Base-by-base conservation (phyloP, 2,329 filamentous ascomycete species). In the Onygenales sp. region DNA sequence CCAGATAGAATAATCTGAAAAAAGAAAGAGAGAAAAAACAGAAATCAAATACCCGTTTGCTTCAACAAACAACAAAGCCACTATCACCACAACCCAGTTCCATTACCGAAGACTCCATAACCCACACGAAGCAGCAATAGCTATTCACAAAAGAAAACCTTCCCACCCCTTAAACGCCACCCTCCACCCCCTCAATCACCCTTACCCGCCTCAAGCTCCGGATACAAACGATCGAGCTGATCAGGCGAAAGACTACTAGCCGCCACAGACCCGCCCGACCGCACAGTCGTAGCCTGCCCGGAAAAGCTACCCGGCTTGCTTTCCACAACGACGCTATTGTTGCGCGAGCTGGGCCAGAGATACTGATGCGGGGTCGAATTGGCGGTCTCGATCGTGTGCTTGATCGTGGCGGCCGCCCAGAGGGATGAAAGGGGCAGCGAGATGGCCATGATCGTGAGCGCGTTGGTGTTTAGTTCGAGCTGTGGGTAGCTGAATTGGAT, bases 401-500 rank as follows among this genome's bases (percentile, higher is more conserved):
- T 64, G 21, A 71, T 61, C 14, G 66, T 65, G 17, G 70, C 67
- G 5, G 73, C 68, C 11, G 84, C 84, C 84, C 84, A 87, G 58
- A 87, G 76, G 14, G 82, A 79, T 11, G 82, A 84, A 9, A 87
- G 73, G 1, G 84, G 84, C 13, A 87, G 76, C 57, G 81, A 82
- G 55, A 86, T 75, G 54, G 78, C 78, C 38, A 84, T 78, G 17
- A 82, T 67, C 13, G 82, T 82, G 7, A 82, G 67, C 52, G 80
- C 72, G 55, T 80, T 71, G 48, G 76, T 75, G 53, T 75, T 72
- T 35, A 85, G 69, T 58, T 83, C 78, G 3, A 78, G 75, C 50
- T 79, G 72, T 3, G 63, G 55, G 21, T 74, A 60, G 54, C 71
- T 69, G 66, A 80, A 84, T 58, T 83, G 76, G 14, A 85, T 62